Evolutionary conservation across 1,284 basidiomycete species (phyloP).

Genomic region (Stereum hirsutum): DNA sequence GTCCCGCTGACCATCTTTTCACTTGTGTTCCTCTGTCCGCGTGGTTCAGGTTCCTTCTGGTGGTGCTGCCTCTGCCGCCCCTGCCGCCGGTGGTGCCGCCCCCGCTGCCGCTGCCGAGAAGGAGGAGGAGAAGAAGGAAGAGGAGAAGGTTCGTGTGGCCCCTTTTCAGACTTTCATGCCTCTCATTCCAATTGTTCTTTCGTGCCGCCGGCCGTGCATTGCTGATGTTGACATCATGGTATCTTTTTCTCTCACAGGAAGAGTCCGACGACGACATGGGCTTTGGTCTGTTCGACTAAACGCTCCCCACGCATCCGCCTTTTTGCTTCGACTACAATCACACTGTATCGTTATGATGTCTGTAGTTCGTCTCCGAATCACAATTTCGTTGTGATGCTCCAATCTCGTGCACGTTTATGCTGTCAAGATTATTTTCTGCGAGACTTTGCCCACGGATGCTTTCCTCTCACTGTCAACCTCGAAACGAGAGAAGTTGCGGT

Average conservation of each 20-base stretch:
- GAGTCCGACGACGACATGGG: conserved; percentile 89
- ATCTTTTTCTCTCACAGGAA: conserved; percentile 38
- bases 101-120: conserved; percentile 64
- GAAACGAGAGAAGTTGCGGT: too few species aligned
- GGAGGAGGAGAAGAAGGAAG: conserved; percentile 63
- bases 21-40: neutral
- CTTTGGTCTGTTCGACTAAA: conserved; percentile 92
- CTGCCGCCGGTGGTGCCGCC: conserved; percentile 52
- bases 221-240: conserved; percentile 10
- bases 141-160: conserved; percentile 55
- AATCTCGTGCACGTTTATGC: too few species aligned
- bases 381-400: too few species aligned
- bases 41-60: conserved; percentile 68
- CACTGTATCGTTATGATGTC: conserved; percentile 5
- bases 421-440: too few species aligned
- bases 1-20: neutral
- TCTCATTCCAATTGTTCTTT: neutral
- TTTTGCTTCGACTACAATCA: neutral
- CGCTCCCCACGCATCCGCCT: too few species aligned
- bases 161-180: neutral
- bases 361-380: neutral
- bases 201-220: neutral
- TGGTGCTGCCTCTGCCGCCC: conserved; percentile 56
- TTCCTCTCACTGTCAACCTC: too few species aligned
- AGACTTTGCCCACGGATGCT: too few species aligned